Evolutionary conservation across 176 grass and related monocot species (phyloP).

Genomic region (Carex kokanica): DNA sequence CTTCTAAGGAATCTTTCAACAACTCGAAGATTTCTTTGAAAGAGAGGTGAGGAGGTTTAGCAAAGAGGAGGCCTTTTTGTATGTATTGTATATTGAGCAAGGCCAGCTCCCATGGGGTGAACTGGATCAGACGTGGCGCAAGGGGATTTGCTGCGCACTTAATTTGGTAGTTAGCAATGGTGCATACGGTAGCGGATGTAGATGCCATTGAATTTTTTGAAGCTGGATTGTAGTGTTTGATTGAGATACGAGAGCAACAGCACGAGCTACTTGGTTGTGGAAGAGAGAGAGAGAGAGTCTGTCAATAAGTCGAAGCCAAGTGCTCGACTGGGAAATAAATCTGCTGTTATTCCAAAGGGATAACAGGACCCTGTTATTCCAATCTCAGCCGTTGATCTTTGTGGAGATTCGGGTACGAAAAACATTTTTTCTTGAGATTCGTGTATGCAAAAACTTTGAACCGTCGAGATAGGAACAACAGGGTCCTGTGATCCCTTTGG

Average conservation of each 20-base stretch:
- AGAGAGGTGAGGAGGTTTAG: background rate
- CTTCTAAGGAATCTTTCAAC: constrained; percentile 41
- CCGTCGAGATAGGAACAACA: no score
- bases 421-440: no score
- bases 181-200: background rate
- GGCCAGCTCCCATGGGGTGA: constrained; percentile 6
- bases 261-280: no score
- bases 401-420: no score
- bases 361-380: no score
- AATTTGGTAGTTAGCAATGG: background rate
- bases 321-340: no score
- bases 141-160: background rate
- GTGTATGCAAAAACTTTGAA: no score
- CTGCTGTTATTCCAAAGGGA: no score
- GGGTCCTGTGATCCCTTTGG: no score
- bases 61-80: constrained; percentile 63
- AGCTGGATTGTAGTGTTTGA: constrained; percentile 25
- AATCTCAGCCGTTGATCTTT: no score
- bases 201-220: background rate
- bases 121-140: background rate
- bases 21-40: constrained; percentile 7
- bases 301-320: no score
- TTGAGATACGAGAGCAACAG: background rate
- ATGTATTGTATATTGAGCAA: constrained; percentile 24
- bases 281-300: no score